Percentiles rank a stretch among this genome's conserved stretches.
phyloP scores from a whole-genome alignment of 1,284 basidiomycete species.

The Trichosporon coremiiforme region DNA sequence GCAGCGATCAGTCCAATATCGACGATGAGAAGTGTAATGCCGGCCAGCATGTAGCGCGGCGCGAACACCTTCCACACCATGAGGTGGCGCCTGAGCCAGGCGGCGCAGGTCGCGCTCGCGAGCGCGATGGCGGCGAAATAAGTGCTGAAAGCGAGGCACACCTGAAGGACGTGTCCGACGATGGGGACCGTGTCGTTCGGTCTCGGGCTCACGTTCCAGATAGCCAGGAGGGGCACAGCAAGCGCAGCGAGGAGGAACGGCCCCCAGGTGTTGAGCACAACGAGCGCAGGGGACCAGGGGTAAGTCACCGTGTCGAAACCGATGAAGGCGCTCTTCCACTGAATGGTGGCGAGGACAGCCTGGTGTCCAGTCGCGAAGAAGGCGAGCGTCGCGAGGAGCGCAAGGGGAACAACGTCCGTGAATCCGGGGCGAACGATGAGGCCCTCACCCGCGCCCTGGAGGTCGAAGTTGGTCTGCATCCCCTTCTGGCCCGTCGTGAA shows the following conservation, averaged over 20 bases:
- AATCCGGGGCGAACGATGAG: constrained; percentile 61
- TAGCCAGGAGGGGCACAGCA: constrained; percentile 69
- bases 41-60: constrained; percentile 84
- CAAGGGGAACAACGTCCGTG: constrained; percentile 69
- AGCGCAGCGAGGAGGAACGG: constrained; percentile 68
- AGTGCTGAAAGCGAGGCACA: constrained; percentile 66
- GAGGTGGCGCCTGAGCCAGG: constrained; percentile 79
- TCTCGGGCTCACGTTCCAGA: constrained; percentile 86
- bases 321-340: constrained; percentile 92
- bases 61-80: constrained; percentile 99
- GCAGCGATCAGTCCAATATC: constrained; percentile 58
- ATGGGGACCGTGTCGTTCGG: constrained; percentile 49
- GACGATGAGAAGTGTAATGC: constrained; percentile 57
- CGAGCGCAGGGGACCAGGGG: constrained; percentile 73
- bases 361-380: constrained; percentile 94
- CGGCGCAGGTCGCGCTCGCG: constrained; percentile 72
- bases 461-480: constrained; percentile 50
- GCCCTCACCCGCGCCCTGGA: constrained; percentile 58
- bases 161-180: constrained; percentile 57
- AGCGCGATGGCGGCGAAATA: constrained; percentile 72
- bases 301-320: constrained; percentile 71
- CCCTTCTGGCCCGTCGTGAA: constrained; percentile 43
- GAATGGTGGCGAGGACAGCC: constrained; percentile 81
- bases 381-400: constrained; percentile 70
- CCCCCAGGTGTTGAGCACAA: constrained; percentile 78